Percentiles rank a stretch among this genome's conserved stretches.
Conservation (phyloP, 2,329 filamentous ascomycete species). For the Sporothrix pseudoabietina region DNA sequence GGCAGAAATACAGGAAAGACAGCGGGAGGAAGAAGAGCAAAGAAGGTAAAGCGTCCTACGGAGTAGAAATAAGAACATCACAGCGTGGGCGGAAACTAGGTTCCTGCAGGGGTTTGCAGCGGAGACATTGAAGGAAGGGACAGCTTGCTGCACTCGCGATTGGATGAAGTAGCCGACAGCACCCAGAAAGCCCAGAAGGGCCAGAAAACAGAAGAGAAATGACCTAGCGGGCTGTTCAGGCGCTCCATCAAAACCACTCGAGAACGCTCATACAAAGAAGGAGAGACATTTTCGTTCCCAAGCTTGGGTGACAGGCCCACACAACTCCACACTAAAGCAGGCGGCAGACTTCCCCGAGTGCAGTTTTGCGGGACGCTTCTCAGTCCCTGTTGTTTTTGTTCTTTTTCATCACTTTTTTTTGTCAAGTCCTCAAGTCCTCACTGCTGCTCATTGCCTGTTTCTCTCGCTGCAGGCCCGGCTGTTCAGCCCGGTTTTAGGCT, state of each 20-base stretch:
- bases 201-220: background rate
- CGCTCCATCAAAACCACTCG: background rate
- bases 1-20: background rate
- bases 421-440: background rate
- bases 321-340: background rate
- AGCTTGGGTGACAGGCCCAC: background rate
- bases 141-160: background rate
- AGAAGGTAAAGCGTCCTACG: background rate
- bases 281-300: background rate
- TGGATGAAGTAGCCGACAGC: background rate
- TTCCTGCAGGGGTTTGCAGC: constrained; percentile 7
- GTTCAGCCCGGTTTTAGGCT: background rate
- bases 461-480: background rate
- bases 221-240: background rate
- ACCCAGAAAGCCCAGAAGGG: background rate
- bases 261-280: background rate
- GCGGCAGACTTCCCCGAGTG: constrained; percentile 5
- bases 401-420: background rate
- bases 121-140: background rate
- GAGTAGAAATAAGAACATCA: no score
- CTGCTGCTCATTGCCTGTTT: background rate
- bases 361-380: background rate
- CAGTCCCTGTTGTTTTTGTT: background rate
- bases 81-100: background rate
- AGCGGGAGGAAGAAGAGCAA: background rate